Conservation (phyloP, 306 rosid genomes). For the Cercis canadensis region DNA sequence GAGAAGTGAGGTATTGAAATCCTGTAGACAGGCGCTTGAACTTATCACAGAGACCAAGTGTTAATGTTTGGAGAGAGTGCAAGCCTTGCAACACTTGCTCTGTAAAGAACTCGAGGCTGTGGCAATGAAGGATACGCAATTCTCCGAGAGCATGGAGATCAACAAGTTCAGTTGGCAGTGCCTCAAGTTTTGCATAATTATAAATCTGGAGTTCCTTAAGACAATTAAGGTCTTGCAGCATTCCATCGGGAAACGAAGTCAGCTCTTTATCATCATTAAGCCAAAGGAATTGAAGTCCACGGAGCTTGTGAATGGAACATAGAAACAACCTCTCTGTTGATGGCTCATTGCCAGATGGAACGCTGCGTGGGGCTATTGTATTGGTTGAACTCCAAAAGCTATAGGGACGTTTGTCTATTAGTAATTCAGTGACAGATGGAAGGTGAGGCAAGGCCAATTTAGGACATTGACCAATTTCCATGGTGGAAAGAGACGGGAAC, state of each 20-base stretch:
- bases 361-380: too few relatives aligned
- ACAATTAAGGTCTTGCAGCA: constrained; percentile 29
- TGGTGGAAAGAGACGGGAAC: neutral
- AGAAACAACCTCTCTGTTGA: neutral
- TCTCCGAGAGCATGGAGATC: neutral
- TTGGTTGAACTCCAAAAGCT: too few relatives aligned
- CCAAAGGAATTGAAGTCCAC: constrained; percentile 10
- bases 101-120: too few relatives aligned
- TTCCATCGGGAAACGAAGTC: constrained; percentile 32
- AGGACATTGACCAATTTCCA: neutral
- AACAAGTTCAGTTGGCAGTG: neutral
- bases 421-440: neutral
- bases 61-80: too few relatives aligned
- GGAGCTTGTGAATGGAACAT: constrained; percentile 4
- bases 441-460: neutral
- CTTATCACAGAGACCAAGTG: too few relatives aligned
- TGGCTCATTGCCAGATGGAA: too few relatives aligned
- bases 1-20: too few relatives aligned
- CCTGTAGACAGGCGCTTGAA: too few relatives aligned
- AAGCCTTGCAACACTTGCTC: too few relatives aligned
- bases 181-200: neutral
- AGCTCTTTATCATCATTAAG: neutral
- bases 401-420: too few relatives aligned
- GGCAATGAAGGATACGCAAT: neutral
- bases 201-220: neutral